Evolutionary conservation across 345 rosid genomes (phyloP).

Genomic region (Arabidopsis arenosa): DNA sequence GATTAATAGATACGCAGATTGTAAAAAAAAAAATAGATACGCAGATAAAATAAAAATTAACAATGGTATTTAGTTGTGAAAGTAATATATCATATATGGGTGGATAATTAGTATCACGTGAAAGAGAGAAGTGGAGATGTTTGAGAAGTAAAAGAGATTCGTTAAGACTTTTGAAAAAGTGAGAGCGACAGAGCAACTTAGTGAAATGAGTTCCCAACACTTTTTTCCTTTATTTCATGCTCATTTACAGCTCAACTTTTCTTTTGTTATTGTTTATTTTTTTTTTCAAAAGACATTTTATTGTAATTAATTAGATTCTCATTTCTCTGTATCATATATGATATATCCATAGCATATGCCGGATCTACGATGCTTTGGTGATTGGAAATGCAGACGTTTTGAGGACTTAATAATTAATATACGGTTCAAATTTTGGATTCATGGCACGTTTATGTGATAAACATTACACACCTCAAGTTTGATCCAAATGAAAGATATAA

Average conservation of each 20-base stretch:
- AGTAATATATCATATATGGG: conserved; percentile 38
- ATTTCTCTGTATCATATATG: conserved; percentile 6
- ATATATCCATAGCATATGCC: conserved; percentile 6
- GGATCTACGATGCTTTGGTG: conserved; percentile 1
- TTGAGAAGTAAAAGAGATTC: conserved; percentile 45
- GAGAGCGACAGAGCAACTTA: conserved; percentile 47
- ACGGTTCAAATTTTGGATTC: conserved; percentile 2
- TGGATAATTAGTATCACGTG: conserved; percentile 49
- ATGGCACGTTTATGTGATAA: not conserved
- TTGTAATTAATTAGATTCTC: conserved; percentile 8
- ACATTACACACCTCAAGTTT: not conserved
- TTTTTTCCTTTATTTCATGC: conserved; percentile 30
- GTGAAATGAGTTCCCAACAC: conserved; percentile 45
- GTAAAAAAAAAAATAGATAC: not conserved
- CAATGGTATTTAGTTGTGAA: conserved; percentile 12
- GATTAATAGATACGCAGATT: no score
- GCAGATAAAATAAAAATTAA: not conserved
- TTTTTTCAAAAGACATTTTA: conserved; percentile 9
- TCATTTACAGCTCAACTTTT: conserved; percentile 45
- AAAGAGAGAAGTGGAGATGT: conserved; percentile 41
- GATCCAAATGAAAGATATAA: not conserved
- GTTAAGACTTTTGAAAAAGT: conserved; percentile 44
- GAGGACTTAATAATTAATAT: not conserved
- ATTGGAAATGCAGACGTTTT: conserved; percentile 10
- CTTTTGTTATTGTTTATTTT: conserved; percentile 6